A percentile compares a stretch with the other conserved stretches of the same genome.
phyloP scores from a whole-genome alignment of 768 basidiomycete genomes.

The Mycena rosella region DNA sequence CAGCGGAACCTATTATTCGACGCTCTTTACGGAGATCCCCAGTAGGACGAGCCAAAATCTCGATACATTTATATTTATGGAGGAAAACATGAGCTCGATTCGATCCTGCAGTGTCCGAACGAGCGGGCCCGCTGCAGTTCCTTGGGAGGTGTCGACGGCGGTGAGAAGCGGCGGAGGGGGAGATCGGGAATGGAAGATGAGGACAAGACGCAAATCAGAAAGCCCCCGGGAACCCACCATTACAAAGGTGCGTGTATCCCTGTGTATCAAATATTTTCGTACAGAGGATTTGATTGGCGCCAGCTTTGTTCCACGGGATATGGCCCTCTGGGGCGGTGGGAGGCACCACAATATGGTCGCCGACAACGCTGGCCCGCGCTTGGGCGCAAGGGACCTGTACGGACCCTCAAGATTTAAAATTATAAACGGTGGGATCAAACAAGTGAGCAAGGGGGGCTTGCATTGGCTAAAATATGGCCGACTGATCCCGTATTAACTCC shows the following conservation, averaged over 20 bases:
- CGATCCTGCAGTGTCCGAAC: not conserved
- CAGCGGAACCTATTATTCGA: not conserved
- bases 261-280: not conserved
- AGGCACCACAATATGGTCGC: too few species aligned
- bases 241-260: not conserved
- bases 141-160: not conserved
- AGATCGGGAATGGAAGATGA: not conserved
- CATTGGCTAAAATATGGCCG: not conserved
- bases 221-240: not conserved
- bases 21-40: conserved; percentile 6
- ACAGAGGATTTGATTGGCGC: not conserved
- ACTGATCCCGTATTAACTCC: not conserved
- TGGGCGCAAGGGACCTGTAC: too few species aligned
- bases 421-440: not conserved
- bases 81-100: too few species aligned
- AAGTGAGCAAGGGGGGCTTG: not conserved
- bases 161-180: not conserved
- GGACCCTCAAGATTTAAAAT: too few species aligned
- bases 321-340: too few species aligned
- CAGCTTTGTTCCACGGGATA: too few species aligned
- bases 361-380: too few species aligned
- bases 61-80: too few species aligned
- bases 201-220: not conserved
- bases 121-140: not conserved
- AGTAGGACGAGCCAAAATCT: not conserved